Base-by-base conservation (phyloP, 768 basidiomycete genomes). In the Podaxis pistillaris region DNA sequence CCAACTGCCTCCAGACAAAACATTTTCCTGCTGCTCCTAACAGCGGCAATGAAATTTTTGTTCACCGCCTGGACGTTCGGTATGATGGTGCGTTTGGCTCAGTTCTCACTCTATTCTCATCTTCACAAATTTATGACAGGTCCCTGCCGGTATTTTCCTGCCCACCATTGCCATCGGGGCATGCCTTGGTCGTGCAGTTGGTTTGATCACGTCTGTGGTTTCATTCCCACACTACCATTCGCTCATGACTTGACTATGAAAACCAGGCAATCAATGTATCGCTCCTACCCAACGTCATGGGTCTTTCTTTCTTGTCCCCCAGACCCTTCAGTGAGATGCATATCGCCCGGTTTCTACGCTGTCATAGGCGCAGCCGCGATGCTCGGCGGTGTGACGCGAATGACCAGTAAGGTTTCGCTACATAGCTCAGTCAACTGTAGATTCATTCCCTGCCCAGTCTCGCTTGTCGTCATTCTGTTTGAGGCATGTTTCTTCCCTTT, bases 61-160 rank as follows among this genome's bases (percentile, higher is more conserved):
- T 72, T 90, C 22, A 90, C 89, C 30, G 83, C 87, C 6, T 90
- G 88, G 87, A 89, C 89, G 6, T 91, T 91, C 70, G 89, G 89
- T 22, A 88, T 90, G 85, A 87, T 86, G 85, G 89, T 88, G 65
- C 60, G 75, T 28, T 30, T 37, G 33, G 33, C 40, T 66, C 36
- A 54, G 37, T 7, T 58, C 15, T 60, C n/a, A 50, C 11, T 2
- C 9, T 37, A n/a, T 22, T 30, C 41, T 50, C 22, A 41, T 33
- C 50, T 28, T 30, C 30, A 49, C 15, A 40, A 28, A 5, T n/a
- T 54, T 22, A 22, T n/a, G 28, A 26, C 65, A 90, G 89, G 76
- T 91, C 37, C 89, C 89, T 41, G 88, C 88, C 30, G 89, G 89
- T 63, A 89, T 91, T 26, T 91, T 91, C 72, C 72, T 91, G 24